Conservation (phyloP, 1,284 basidiomycete genomes). For the Mycena sp. region DNA sequence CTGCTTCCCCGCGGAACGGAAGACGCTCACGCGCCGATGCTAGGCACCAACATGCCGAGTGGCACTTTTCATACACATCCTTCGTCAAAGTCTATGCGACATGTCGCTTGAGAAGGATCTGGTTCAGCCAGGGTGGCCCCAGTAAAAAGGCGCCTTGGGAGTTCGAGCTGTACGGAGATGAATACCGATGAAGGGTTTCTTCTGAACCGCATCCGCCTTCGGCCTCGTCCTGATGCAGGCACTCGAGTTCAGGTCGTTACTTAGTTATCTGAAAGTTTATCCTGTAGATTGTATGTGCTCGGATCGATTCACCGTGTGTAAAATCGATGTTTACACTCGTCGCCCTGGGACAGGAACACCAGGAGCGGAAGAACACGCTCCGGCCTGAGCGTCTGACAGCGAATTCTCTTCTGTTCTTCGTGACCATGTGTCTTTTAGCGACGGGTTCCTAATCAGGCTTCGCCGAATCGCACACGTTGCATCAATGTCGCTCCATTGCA, state of each 20-base stretch:
- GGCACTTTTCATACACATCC: slow-evolving; percentile 71
- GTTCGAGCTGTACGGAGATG: slow-evolving; percentile 60
- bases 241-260: neutral
- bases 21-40: slow-evolving; percentile 33
- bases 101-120: slow-evolving; percentile 81
- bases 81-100: slow-evolving; percentile 85
- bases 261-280: slow-evolving; percentile 20
- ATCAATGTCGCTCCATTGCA: neutral
- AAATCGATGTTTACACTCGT: neutral
- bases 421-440: slow-evolving; percentile 10
- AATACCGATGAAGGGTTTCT: slow-evolving; percentile 22
- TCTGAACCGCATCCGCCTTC: slow-evolving; percentile 8
- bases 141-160: slow-evolving; percentile 73
- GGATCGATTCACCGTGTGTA: slow-evolving; percentile 14
- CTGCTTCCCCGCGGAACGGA: slow-evolving; percentile 41
- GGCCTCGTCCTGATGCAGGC: neutral
- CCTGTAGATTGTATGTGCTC: slow-evolving; percentile 7
- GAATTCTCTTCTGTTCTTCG: slow-evolving; percentile 17
- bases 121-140: slow-evolving; percentile 72
- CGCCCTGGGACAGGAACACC: slow-evolving; percentile 13
- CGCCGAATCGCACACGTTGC: slow-evolving; percentile 7
- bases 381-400: slow-evolving; percentile 2
- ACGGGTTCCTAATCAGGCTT: slow-evolving; percentile 7
- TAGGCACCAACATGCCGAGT: slow-evolving; percentile 52
- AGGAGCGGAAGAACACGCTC: slow-evolving; percentile 17